phyloP scores from a whole-genome alignment of 2,329 filamentous ascomycete genomes.

The Penicillium sclerotiorum region DNA sequence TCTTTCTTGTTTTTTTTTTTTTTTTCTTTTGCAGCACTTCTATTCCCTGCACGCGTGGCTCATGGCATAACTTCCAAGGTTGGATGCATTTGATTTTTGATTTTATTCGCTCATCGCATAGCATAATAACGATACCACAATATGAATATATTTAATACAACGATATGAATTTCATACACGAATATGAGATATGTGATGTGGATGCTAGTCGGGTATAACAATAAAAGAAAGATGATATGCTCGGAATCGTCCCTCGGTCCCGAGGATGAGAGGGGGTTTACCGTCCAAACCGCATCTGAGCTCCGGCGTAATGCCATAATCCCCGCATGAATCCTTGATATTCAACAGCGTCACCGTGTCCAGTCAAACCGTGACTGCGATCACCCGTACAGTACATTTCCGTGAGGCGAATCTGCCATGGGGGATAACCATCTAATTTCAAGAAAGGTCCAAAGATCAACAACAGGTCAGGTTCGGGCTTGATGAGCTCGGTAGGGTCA shows the following conservation, averaged over 20 bases:
- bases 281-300: slow-evolving; percentile 82
- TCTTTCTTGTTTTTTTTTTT: too few species aligned
- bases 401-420: slow-evolving; percentile 92
- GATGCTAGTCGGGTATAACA: slow-evolving; percentile 16
- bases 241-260: too few species aligned
- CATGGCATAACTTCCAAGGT: too few species aligned
- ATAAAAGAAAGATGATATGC: neutral
- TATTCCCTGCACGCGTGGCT: too few species aligned
- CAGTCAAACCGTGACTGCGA: slow-evolving; percentile 39
- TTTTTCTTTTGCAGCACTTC: neutral
- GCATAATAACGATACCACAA: slow-evolving; percentile 16
- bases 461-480: slow-evolving; percentile 86
- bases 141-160: slow-evolving; percentile 6
- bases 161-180: too few species aligned
- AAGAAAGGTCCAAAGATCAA: slow-evolving; percentile 84
- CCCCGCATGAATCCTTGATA: slow-evolving; percentile 92
- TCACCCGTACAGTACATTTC: slow-evolving; percentile 77
- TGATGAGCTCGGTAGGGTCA: slow-evolving; percentile 52
- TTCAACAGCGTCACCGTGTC: slow-evolving; percentile 62
- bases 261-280: too few species aligned
- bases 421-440: slow-evolving; percentile 86
- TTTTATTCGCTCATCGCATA: slow-evolving; percentile 7
- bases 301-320: slow-evolving; percentile 79
- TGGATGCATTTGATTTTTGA: neutral
- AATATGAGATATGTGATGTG: slow-evolving; percentile 4